Conservation (phyloP, 2,329 filamentous ascomycete genomes). For the Bipolaris zeicola region DNA sequence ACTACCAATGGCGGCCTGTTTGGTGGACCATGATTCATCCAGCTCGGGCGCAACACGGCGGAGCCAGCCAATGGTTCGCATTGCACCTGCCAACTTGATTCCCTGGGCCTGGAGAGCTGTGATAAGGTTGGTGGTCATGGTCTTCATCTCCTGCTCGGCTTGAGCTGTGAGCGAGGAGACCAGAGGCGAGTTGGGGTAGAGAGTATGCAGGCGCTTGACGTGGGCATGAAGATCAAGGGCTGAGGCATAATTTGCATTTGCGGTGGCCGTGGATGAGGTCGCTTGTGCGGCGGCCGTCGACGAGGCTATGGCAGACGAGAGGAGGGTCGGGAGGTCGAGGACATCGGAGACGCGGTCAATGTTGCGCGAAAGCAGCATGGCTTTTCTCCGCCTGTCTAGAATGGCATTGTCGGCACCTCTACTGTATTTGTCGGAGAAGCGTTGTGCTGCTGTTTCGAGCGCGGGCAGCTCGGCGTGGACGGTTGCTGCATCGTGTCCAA, state of each 20-base stretch:
- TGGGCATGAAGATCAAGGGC: slow-evolving; percentile 93
- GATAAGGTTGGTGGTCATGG: slow-evolving; percentile 85
- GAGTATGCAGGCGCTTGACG: slow-evolving; percentile 79
- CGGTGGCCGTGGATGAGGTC: slow-evolving; percentile 32
- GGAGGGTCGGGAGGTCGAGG: slow-evolving; percentile 83
- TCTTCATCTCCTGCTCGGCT: slow-evolving; percentile 84
- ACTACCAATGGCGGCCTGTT: slow-evolving; percentile 40
- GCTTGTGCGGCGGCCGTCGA: slow-evolving; percentile 58
- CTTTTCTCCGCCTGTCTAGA: slow-evolving; percentile 75
- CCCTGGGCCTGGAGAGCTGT: slow-evolving; percentile 74
- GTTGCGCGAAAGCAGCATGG: slow-evolving; percentile 81
- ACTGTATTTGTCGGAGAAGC: slow-evolving; percentile 83
- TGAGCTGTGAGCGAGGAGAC: slow-evolving; percentile 75
- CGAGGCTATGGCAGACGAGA: slow-evolving; percentile 76
- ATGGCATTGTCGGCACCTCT: slow-evolving; percentile 68
- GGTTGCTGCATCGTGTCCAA: slow-evolving; percentile 69
- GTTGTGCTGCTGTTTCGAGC: slow-evolving; percentile 77
- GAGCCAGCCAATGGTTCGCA: slow-evolving; percentile 90
- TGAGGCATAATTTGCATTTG: slow-evolving; percentile 77
- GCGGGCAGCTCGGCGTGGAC: slow-evolving; percentile 75
- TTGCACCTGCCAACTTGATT: slow-evolving; percentile 85
- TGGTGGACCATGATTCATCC: slow-evolving; percentile 52
- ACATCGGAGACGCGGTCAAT: slow-evolving; percentile 89
- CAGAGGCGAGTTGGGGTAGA: slow-evolving; percentile 80
- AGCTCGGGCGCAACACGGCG: slow-evolving; percentile 85